Evolutionary conservation across 2,329 filamentous ascomycete genomes (phyloP).

Genomic region (Rhinocladiella similis): DNA sequence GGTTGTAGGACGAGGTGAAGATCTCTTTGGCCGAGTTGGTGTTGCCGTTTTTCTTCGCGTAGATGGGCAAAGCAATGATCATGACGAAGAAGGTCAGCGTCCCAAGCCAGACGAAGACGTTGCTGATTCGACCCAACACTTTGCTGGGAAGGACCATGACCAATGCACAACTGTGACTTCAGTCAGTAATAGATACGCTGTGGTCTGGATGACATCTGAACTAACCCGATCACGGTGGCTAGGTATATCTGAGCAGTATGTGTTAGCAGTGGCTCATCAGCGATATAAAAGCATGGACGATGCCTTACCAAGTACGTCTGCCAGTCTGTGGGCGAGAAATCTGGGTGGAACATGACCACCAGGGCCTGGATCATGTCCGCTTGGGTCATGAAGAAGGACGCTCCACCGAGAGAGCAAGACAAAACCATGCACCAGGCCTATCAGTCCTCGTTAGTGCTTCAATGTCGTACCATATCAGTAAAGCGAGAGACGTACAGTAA

Average conservation of each 20-base stretch:
- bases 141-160: constrained; percentile 5
- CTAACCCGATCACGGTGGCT: not conserved
- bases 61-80: constrained; percentile 3
- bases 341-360: constrained; percentile 6
- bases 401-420: constrained; percentile 1
- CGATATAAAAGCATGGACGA: not conserved
- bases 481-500: constrained; percentile 1
- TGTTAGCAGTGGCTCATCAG: not conserved
- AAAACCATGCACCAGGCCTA: constrained; percentile 6
- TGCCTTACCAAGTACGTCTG: constrained; percentile 1
- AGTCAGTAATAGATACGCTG: not conserved
- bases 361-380: constrained; percentile 7
- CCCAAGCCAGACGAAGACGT: constrained; percentile 1
- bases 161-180: not conserved
- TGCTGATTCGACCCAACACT: constrained; percentile 1
- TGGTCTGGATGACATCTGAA: not conserved
- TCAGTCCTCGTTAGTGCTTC: not conserved
- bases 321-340: constrained; percentile 3
- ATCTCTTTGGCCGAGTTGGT: not conserved
- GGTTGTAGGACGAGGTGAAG: constrained; percentile 8
- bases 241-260: constrained; percentile 1
- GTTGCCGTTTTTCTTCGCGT: not conserved
- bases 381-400: constrained; percentile 8
- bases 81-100: constrained; percentile 9
- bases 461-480: not conserved